Evolutionary conservation across 495 filamentous ascomycete genomes (phyloP), one percentile per base, ranked within the genome.

Genomic region (Chaetomium cochliodes): DNA sequence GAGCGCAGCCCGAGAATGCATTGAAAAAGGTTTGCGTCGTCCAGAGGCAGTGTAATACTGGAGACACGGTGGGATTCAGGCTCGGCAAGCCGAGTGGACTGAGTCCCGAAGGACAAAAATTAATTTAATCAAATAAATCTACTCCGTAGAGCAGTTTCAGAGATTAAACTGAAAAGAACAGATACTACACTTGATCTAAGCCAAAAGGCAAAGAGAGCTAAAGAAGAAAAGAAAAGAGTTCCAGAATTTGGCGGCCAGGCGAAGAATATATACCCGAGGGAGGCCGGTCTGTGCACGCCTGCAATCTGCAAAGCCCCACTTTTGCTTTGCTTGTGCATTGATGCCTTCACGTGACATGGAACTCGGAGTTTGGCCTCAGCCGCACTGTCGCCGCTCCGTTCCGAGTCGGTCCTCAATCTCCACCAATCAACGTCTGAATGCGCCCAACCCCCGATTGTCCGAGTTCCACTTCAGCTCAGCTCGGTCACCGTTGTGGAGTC

Each of bases 111-210:
- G 1, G 56, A 57, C 82, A 82, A 91, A 92, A 91, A 92, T 91
- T 82, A 84, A 87, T 84, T 85, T 91, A 92, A 92, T 91, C 87
- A 87, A 44, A 44, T 82, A 82, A 85, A 84, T 89, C 83, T 84
- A 81, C 81, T 82, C 86, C 81, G 79, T 88, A 85, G 87, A 75
- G 71, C 72, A 78, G 76, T 85, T 84, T 84, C 83, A 86, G 84
- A 85, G 81, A 86, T 93, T 92, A 93, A 92, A 93, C 90, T 93
- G 89, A 92, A 92, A 93, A 96, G 91, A 96, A 96, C 91, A 96
- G 91, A 94, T 96, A 94, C 91, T 93, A 94, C 90, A 94, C 91
- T 93, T 93, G 91, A 94, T 93, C 91, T 94, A 89, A 90, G 87
- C 87, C 87, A 89, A 87, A 86, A 86, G 86, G 86, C 72, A 74